These are phyloP conservation scores for Populus nigra DNA, from an alignment of 345 rosid genomes.

Conservation along the genomic window DNA sequence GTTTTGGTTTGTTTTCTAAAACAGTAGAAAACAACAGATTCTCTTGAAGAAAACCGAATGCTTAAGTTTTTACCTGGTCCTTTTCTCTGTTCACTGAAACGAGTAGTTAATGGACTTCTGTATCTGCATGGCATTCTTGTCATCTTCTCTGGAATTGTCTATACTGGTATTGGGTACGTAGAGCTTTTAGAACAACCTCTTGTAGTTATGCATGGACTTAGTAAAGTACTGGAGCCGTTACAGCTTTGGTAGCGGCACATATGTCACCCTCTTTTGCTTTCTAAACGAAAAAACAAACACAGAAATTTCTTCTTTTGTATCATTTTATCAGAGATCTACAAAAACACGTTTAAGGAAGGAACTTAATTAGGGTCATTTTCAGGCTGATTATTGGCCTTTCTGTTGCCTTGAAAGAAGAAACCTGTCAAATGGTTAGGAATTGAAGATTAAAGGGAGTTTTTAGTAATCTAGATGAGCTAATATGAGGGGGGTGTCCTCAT, in stretches of 20 bases:
- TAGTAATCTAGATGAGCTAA: background rate
- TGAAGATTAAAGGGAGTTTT: background rate
- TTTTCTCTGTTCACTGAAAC: background rate
- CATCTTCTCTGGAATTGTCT: constrained; percentile 5
- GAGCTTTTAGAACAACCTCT: constrained; percentile 7
- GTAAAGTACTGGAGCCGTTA: constrained; percentile 8
- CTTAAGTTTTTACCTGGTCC: background rate
- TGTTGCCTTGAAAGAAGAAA: constrained; percentile 2
- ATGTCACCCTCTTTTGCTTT: constrained; percentile 10
- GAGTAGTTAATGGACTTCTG: constrained; percentile 11
- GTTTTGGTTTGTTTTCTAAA: background rate
- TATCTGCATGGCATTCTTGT: background rate
- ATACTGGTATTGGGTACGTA: background rate
- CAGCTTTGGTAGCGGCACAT: constrained; percentile 8
- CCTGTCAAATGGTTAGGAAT: background rate
- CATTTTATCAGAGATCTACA: background rate
- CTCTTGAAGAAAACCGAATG: background rate
- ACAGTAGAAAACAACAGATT: background rate
- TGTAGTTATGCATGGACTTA: constrained; percentile 11
- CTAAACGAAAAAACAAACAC: background rate
- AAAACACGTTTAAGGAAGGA: background rate
- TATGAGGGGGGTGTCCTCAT: background rate
- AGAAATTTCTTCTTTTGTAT: background rate
- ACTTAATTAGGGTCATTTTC: background rate
- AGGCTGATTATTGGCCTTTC: background rate